phyloP scores from a whole-genome alignment of 768 basidiomycete genomes.

The Amanita thiersii region DNA sequence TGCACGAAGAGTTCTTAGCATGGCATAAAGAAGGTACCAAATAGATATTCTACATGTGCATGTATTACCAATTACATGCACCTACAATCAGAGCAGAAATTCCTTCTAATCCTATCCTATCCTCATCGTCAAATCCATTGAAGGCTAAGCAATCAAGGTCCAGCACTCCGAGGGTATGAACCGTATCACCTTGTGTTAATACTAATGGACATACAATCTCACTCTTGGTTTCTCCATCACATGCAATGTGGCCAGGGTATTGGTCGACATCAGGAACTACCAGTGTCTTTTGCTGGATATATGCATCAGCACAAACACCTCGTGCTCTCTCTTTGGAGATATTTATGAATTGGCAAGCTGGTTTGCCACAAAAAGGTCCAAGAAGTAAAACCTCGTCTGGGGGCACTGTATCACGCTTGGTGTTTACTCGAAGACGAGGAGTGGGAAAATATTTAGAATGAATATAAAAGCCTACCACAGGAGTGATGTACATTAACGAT shows the following conservation, averaged over 20 bases:
- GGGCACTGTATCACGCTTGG: conserved; percentile 12
- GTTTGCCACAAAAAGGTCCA: conserved; percentile 86
- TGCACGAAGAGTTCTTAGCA: conserved; percentile 70
- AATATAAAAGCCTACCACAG: conserved; percentile 74
- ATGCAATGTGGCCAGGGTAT: conserved; percentile 92
- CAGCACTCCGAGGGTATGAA: conserved; percentile 47
- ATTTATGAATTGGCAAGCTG: conserved; percentile 82
- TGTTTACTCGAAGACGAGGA: conserved; percentile 20
- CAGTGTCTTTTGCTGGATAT: conserved; percentile 42
- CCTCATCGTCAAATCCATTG: conserved; percentile 69
- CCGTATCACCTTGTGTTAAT: conserved; percentile 21
- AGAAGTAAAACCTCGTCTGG: conserved; percentile 40
- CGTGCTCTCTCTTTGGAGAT: conserved; percentile 41
- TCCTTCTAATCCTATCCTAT: conserved; percentile 66
- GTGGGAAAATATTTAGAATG: conserved; percentile 53
- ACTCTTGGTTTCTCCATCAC: conserved; percentile 84
- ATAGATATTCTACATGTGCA: conserved; percentile 11
- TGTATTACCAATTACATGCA: conserved; percentile 54
- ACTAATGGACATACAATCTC: conserved; percentile 85
- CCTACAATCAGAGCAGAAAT: conserved; percentile 60
- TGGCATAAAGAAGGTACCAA: conserved; percentile 25
- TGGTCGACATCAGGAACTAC: conserved; percentile 71
- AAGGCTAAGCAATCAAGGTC: conserved; percentile 80
- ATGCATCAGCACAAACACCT: conserved; percentile 88
- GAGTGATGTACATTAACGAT: background rate